These are phyloP conservation scores for Capronia coronata DNA, from an alignment of 2,329 filamentous ascomycete genomes.

Conservation along the genomic window DNA sequence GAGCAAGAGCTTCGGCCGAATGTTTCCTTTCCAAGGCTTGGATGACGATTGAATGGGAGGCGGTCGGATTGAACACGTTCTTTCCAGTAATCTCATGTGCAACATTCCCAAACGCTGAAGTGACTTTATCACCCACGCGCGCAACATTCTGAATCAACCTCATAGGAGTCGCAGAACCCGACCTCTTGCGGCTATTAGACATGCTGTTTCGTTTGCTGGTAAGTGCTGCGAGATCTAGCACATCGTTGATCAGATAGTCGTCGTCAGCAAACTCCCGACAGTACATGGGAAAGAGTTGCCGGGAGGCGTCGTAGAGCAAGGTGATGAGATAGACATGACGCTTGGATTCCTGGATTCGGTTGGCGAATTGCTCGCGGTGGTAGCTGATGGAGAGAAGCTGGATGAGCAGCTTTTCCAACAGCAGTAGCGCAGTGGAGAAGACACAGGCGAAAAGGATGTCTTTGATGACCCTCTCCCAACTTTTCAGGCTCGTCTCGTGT, in stretches of 20 bases:
- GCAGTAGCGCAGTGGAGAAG: slow-evolving; percentile 51
- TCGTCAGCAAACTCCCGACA: slow-evolving; percentile 86
- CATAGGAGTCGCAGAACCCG: slow-evolving; percentile 68
- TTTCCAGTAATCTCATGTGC: slow-evolving; percentile 93
- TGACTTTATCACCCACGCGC: slow-evolving; percentile 85
- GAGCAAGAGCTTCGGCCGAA: slow-evolving; percentile 86
- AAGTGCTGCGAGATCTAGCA: slow-evolving; percentile 61
- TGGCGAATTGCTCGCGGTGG: slow-evolving; percentile 60
- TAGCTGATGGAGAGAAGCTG: slow-evolving; percentile 64
- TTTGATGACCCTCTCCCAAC: slow-evolving; percentile 52
- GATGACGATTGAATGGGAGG: slow-evolving; percentile 81
- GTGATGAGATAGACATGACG: slow-evolving; percentile 73
- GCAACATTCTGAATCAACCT: slow-evolving; percentile 68
- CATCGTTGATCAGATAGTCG: slow-evolving; percentile 85
- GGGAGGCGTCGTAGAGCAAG: slow-evolving; percentile 82
- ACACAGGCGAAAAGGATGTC: slow-evolving; percentile 54
- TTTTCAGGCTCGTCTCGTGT: slow-evolving; percentile 33
- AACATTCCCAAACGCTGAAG: slow-evolving; percentile 84
- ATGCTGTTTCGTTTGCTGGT: slow-evolving; percentile 42
- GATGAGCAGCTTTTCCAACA: slow-evolving; percentile 55
- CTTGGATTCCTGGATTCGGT: slow-evolving; percentile 81
- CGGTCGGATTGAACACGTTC: slow-evolving; percentile 87
- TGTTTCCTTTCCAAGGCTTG: slow-evolving; percentile 78
- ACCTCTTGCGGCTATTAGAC: slow-evolving; percentile 43
- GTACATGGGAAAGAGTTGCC: slow-evolving; percentile 83